phyloP scores from a whole-genome alignment of 805 yeast species.

The Aciculoconidium aculeatum region DNA sequence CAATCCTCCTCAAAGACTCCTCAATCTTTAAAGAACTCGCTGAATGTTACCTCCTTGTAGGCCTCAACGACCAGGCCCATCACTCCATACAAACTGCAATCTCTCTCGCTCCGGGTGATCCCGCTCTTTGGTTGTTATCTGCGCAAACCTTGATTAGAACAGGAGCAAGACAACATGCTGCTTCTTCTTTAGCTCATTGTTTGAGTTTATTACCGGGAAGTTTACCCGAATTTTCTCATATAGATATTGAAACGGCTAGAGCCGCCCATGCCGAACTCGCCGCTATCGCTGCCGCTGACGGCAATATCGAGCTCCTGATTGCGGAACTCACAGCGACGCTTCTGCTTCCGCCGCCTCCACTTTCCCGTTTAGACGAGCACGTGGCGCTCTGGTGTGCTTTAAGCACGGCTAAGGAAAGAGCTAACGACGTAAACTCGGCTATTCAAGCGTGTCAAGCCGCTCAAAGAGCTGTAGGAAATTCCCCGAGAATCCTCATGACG shows the following conservation, averaged over 20 bases:
- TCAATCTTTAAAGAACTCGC: constrained; percentile 45
- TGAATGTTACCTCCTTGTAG: constrained; percentile 43
- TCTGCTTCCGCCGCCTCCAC: constrained; percentile 44
- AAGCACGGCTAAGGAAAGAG: constrained; percentile 46
- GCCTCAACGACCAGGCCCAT: constrained; percentile 49
- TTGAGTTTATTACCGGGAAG: constrained; percentile 35
- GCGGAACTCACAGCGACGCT: constrained; percentile 46
- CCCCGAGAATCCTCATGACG: constrained; percentile 40
- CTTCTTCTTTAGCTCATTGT: constrained; percentile 41
- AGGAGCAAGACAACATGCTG: constrained; percentile 41
- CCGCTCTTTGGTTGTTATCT: constrained; percentile 41
- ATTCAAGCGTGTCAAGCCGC: constrained; percentile 45
- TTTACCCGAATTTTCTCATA: constrained; percentile 19
- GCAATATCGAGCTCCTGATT: constrained; percentile 44
- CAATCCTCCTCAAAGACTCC: constrained; percentile 33
- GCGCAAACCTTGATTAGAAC: constrained; percentile 45
- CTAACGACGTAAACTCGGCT: constrained; percentile 45
- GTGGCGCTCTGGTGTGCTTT: constrained; percentile 50
- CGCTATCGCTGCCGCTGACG: constrained; percentile 46
- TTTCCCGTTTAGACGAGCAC: constrained; percentile 40
- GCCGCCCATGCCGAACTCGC: constrained; percentile 53
- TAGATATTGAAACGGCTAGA: constrained; percentile 44
- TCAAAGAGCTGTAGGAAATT: constrained; percentile 37
- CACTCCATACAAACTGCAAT: constrained; percentile 40
- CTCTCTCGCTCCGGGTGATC: constrained; percentile 32